These are phyloP conservation scores for Phytophthora sp. DNA, from an alignment of 352 stramenopile genomes.

Conservation along the genomic window DNA sequence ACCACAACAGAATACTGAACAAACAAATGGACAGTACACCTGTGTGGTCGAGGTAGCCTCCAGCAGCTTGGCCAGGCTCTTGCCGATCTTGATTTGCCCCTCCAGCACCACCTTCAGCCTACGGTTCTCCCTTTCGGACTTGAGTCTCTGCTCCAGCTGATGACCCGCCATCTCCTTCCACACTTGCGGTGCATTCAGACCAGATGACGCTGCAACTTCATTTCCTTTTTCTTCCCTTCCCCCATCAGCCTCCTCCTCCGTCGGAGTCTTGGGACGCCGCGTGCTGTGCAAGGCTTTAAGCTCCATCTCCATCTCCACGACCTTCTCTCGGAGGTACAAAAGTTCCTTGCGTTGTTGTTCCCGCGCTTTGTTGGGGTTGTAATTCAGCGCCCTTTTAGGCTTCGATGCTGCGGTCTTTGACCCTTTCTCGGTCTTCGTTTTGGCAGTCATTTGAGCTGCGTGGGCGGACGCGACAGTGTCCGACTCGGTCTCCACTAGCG, in stretches of 20 bases:
- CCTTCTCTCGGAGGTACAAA: slow-evolving; percentile 50
- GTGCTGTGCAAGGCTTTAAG: slow-evolving; percentile 37
- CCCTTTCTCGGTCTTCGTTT: slow-evolving; percentile 18
- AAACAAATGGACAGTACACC: slow-evolving; percentile 4
- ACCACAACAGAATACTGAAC: slow-evolving; percentile 1
- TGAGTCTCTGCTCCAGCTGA: slow-evolving; percentile 49
- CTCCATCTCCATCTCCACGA: slow-evolving; percentile 48
- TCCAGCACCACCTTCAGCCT: slow-evolving; percentile 59
- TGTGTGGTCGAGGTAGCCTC: slow-evolving; percentile 37
- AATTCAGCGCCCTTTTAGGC: slow-evolving; percentile 35
- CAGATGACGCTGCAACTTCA: background rate
- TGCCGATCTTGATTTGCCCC: slow-evolving; percentile 67
- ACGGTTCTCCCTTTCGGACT: slow-evolving; percentile 64
- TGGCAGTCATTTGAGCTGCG: background rate
- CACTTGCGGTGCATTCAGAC: slow-evolving; percentile 24
- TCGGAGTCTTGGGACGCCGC: background rate
- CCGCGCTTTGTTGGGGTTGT: slow-evolving; percentile 46
- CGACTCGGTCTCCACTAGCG: slow-evolving; percentile 8
- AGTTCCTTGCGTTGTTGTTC: slow-evolving; percentile 51
- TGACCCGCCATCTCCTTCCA: slow-evolving; percentile 53
- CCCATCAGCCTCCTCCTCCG: background rate
- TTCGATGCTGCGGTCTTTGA: no score
- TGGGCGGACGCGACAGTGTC: no score
- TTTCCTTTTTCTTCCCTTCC: background rate
- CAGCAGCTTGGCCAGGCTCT: slow-evolving; percentile 53